phyloP scores from a whole-genome alignment of 2,329 filamentous ascomycete genomes.

The Botryotinia narcissicola region DNA sequence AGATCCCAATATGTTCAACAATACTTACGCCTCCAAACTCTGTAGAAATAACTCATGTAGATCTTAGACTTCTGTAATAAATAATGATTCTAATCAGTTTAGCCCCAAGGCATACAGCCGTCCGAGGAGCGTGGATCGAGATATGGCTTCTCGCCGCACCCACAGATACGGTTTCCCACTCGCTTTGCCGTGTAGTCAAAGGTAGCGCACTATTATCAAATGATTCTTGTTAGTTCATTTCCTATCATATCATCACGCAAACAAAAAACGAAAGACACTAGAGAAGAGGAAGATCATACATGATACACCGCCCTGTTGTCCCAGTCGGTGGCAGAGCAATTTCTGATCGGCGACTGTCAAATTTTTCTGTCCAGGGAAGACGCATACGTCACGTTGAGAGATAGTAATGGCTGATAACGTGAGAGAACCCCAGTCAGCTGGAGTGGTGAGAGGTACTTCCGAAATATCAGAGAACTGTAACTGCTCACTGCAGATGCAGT shows the following conservation, averaged over 20 bases:
- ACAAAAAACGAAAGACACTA: background rate
- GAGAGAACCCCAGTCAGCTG: slow-evolving; percentile 17
- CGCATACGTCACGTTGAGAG: slow-evolving; percentile 49
- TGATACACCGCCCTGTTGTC: slow-evolving; percentile 55
- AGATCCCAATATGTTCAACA: too few species aligned
- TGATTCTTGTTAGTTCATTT: background rate
- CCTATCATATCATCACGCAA: background rate
- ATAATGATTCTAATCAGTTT: background rate
- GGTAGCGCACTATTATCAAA: slow-evolving; percentile 44
- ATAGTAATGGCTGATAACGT: slow-evolving; percentile 46
- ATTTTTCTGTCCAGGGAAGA: slow-evolving; percentile 50
- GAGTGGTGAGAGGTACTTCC: background rate
- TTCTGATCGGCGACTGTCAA: slow-evolving; percentile 46
- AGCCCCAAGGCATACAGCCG: background rate
- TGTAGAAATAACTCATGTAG: background rate
- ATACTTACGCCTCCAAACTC: too few species aligned
- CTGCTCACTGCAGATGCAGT: background rate
- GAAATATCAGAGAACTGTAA: background rate
- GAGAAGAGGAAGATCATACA: slow-evolving; percentile 30
- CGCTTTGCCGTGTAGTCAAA: slow-evolving; percentile 55
- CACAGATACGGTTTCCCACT: slow-evolving; percentile 46
- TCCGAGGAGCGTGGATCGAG: slow-evolving; percentile 40
- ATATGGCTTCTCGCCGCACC: slow-evolving; percentile 49
- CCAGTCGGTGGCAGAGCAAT: slow-evolving; percentile 52
- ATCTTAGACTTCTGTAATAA: background rate